Percentiles rank a stretch among this genome's conserved stretches.
These are phyloP conservation scores for Xerocomus nothofagi DNA, from an alignment of 1,284 basidiomycete genomes.

Conservation along the genomic window DNA sequence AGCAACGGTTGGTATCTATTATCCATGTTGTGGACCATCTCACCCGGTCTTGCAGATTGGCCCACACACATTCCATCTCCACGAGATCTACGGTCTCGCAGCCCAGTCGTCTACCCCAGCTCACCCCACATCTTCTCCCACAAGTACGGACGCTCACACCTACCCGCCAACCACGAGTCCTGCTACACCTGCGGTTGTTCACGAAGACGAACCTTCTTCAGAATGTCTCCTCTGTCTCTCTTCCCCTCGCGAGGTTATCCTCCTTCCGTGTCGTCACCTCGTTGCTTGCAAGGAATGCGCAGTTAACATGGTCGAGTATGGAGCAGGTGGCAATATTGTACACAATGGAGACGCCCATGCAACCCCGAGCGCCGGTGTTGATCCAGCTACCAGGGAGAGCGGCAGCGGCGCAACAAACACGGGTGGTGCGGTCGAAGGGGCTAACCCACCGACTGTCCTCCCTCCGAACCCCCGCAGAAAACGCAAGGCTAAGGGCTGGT, in stretches of 20 bases:
- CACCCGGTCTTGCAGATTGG: constrained; percentile 60
- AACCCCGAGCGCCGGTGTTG: constrained; percentile 2
- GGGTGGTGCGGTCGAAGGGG: constrained; percentile 18
- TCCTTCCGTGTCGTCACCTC: constrained; percentile 86
- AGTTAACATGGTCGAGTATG: constrained; percentile 92
- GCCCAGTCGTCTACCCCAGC: constrained; percentile 49
- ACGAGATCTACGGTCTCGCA: constrained; percentile 88
- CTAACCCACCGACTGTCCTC: constrained; percentile 25
- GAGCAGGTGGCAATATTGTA: constrained; percentile 81
- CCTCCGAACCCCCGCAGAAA: constrained; percentile 61
- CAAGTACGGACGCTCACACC: constrained; percentile 42
- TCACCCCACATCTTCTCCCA: constrained; percentile 42
- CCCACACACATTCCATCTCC: constrained; percentile 85
- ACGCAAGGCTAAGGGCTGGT: constrained; percentile 92
- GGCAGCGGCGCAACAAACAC: constrained; percentile 23
- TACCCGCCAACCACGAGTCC: constrained; percentile 51
- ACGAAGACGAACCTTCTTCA: constrained; percentile 75
- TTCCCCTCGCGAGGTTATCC: constrained; percentile 82
- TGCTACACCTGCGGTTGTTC: constrained; percentile 26
- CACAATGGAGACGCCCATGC: constrained; percentile 51
- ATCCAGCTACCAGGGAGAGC: constrained; percentile 16
- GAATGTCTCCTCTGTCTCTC: constrained; percentile 89
- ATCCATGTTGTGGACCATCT: constrained; percentile 5
- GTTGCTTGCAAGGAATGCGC: constrained; percentile 92
- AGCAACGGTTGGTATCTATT: constrained; percentile 55